Evolutionary conservation across 257 asterid genomes (phyloP).

Genomic region (Jacaranda mimosifolia): DNA sequence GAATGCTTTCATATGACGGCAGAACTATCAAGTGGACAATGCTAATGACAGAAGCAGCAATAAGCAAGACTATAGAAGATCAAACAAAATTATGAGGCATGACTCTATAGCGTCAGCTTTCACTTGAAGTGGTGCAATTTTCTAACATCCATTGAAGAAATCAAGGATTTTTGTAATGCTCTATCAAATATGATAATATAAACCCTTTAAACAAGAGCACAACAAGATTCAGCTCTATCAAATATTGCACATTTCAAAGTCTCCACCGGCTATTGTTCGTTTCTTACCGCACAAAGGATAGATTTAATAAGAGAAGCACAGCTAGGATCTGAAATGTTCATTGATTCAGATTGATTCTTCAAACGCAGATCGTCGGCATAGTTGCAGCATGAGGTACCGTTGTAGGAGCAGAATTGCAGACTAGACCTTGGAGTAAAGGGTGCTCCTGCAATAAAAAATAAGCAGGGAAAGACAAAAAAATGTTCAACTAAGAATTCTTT

Average conservation of each 20-base stretch:
- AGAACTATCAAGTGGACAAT: too few relatives aligned
- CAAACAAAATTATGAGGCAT: neutral
- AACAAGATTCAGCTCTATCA: neutral
- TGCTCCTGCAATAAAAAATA: conserved; percentile 55
- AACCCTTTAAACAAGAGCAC: neutral
- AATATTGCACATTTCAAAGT: neutral
- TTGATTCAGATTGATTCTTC: conserved; percentile 57
- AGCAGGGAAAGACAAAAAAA: conserved; percentile 18
- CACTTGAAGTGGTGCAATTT: neutral
- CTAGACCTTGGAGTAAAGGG: conserved; percentile 56
- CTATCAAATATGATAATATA: neutral
- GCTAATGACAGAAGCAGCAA: neutral
- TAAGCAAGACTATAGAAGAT: neutral
- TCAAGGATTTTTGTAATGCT: neutral
- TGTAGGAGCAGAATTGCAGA: conserved; percentile 71
- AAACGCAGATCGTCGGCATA: conserved; percentile 56
- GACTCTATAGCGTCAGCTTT: neutral
- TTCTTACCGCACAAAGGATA: conserved; percentile 80
- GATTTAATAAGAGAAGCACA: conserved; percentile 83
- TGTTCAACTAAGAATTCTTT: neutral
- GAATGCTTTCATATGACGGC: too few relatives aligned
- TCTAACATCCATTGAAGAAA: conserved; percentile 1
- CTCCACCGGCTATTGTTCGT: neutral
- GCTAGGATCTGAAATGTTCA: conserved; percentile 72
- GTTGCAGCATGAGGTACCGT: conserved; percentile 79